Conservation (phyloP, 306 rosid genomes). For the Quercus rubra region DNA sequence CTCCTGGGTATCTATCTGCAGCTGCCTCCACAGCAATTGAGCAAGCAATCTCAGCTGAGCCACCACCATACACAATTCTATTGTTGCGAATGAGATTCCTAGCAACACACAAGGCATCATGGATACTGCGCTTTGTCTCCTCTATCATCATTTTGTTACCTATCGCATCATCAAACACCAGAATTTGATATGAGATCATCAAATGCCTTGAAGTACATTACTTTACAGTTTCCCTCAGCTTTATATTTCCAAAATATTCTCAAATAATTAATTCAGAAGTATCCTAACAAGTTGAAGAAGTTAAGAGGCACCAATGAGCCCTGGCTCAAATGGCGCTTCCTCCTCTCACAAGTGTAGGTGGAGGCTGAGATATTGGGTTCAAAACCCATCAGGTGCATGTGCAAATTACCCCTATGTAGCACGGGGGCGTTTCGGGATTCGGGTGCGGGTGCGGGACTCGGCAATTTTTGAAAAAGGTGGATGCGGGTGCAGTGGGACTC, state of each 20-base stretch:
- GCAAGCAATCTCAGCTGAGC: constrained; percentile 88
- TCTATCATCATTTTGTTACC: constrained; percentile 98
- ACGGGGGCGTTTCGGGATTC: no score
- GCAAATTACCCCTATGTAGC: no score
- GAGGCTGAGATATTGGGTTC: no score
- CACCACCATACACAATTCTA: constrained; percentile 97
- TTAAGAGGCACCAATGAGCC: background rate
- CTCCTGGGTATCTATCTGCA: constrained; percentile 89
- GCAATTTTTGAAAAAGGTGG: no score
- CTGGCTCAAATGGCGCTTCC: no score
- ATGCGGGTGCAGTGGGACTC: no score
- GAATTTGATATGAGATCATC: constrained; percentile 13
- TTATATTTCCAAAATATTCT: background rate
- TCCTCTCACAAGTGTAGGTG: no score
- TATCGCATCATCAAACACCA: constrained; percentile 26
- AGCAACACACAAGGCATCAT: constrained; percentile 93
- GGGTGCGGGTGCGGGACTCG: no score
- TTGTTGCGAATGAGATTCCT: constrained; percentile 98
- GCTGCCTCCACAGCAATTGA: constrained; percentile 91
- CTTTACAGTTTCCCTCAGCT: background rate
- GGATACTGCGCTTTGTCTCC: constrained; percentile 98
- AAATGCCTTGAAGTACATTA: background rate
- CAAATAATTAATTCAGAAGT: background rate
- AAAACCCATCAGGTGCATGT: no score
- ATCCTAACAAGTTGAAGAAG: background rate